These are phyloP conservation scores for Pittosporum tobira DNA, from an alignment of 129 eudicot species.

Conservation along the genomic window DNA sequence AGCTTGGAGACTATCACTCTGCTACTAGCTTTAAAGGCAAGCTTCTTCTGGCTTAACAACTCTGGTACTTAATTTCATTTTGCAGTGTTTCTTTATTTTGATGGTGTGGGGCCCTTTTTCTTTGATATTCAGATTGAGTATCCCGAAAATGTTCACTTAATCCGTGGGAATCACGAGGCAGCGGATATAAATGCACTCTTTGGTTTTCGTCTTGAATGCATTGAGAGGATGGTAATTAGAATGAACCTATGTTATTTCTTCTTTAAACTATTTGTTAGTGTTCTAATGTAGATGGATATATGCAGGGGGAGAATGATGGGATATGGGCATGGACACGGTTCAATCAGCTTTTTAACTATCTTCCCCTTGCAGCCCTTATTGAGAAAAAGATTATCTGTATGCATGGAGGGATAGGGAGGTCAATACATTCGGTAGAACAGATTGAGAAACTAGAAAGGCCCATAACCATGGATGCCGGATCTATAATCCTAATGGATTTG, in stretches of 20 bases:
- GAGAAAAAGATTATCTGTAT: conserved; percentile 91
- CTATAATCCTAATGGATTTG: conserved; percentile 87
- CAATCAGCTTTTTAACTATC: conserved; percentile 85
- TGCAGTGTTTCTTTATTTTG: conserved; percentile 6
- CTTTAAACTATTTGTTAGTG: neutral
- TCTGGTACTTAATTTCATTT: conserved; percentile 1
- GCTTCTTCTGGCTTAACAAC: conserved; percentile 14
- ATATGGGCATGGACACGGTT: conserved; percentile 99
- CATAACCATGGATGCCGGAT: conserved; percentile 99
- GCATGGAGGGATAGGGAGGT: conserved; percentile 99
- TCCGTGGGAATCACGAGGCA: conserved; percentile 99
- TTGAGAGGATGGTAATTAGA: conserved; percentile 95
- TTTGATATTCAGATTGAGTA: conserved; percentile 60
- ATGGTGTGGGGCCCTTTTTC: neutral
- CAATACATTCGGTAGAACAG: conserved; percentile 91
- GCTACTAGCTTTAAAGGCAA: conserved; percentile 90
- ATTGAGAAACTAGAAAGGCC: conserved; percentile 97
- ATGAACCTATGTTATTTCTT: neutral
- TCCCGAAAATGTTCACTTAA: conserved; percentile 95
- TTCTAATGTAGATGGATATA: conserved; percentile 17
- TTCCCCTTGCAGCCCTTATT: conserved; percentile 93
- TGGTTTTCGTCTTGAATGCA: conserved; percentile 97
- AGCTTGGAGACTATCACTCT: conserved; percentile 95
- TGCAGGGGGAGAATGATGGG: conserved; percentile 95
- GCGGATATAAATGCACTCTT: conserved; percentile 98